Evolutionary conservation across 1,284 basidiomycete species (phyloP).

Genomic region (Trametes hirsuta): DNA sequence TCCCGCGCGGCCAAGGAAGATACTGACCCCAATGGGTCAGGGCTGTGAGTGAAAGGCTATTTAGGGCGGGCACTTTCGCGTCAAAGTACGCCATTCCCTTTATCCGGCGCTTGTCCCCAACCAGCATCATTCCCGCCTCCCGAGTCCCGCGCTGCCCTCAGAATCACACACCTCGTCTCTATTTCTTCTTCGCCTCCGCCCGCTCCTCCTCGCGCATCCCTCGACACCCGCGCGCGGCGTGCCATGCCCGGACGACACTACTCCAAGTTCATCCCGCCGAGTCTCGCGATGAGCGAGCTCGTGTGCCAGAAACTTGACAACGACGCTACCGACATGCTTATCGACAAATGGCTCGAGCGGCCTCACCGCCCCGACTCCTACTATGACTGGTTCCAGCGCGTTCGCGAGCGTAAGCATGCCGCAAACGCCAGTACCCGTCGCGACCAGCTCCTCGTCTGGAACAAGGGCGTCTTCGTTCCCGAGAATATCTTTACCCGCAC

Average conservation of each 20-base stretch:
- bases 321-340: constrained; percentile 72
- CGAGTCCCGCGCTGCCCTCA: constrained; percentile 2
- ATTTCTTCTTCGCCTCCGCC: background rate
- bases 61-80: constrained; percentile 34
- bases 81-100: constrained; percentile 13
- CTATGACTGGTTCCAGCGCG: constrained; percentile 71
- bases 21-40: too few species aligned
- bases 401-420: constrained; percentile 64
- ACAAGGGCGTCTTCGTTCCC: constrained; percentile 73
- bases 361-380: constrained; percentile 69
- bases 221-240: background rate
- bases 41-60: background rate
- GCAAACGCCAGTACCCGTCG: constrained; percentile 40
- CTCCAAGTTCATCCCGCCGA: constrained; percentile 66
- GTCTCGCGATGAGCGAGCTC: constrained; percentile 71
- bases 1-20: too few species aligned
- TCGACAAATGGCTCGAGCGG: constrained; percentile 76
- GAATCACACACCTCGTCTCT: background rate
- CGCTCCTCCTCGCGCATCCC: background rate
- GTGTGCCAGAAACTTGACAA: constrained; percentile 74
- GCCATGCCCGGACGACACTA: constrained; percentile 46
- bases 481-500: constrained; percentile 78
- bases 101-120: constrained; percentile 6
- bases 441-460: constrained; percentile 70
- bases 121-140: constrained; percentile 10